phyloP scores from a whole-genome alignment of 2,329 filamentous ascomycete genomes.

The Aspergillus sp. region DNA sequence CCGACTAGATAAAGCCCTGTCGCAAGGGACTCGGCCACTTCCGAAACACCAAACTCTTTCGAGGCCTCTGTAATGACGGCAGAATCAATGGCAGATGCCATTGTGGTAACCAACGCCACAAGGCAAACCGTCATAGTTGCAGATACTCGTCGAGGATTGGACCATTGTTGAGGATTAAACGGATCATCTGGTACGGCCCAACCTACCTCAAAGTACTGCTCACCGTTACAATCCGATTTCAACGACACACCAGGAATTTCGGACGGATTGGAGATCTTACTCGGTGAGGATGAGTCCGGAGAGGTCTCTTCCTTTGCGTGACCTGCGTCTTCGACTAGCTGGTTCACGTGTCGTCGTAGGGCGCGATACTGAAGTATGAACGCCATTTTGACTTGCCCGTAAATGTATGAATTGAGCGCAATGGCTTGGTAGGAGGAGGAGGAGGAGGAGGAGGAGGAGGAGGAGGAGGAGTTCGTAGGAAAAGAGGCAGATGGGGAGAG shows the following conservation, averaged over 20 bases:
- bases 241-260: conserved; percentile 1
- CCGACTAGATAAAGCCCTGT: conserved; percentile 45
- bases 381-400: background rate
- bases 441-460: too few relatives aligned
- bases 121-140: conserved; percentile 44
- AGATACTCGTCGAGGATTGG: conserved; percentile 33
- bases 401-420: background rate
- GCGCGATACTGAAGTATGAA: background rate
- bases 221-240: conserved; percentile 4
- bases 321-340: background rate
- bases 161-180: conserved; percentile 43
- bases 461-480: background rate
- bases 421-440: too few relatives aligned
- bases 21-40: conserved; percentile 52
- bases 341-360: background rate
- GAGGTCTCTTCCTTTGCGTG: background rate
- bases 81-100: conserved; percentile 55
- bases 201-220: conserved; percentile 25
- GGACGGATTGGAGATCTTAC: background rate
- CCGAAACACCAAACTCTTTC: conserved; percentile 48
- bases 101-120: conserved; percentile 53
- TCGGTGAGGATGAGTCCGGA: background rate
- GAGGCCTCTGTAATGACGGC: conserved; percentile 47
- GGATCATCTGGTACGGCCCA: conserved; percentile 35
- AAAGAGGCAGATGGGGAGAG: background rate